Base-by-base conservation (phyloP, 2,329 filamentous ascomycete genomes). In the Monilinia vaccinii-corymbosi region DNA sequence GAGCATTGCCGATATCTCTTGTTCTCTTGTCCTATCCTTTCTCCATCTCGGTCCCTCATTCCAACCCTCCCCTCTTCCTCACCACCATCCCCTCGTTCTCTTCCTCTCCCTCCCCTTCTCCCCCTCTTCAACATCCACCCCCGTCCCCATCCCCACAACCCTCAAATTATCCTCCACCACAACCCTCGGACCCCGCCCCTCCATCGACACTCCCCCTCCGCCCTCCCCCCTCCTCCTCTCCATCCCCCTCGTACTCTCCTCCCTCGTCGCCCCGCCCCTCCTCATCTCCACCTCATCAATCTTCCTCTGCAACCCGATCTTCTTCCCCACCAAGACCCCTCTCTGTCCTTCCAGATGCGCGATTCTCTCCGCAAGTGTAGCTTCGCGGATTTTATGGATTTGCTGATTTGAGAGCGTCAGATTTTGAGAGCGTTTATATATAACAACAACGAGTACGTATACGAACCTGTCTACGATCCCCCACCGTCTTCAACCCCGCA, bases 281-380 rank as follows among this genome's bases (percentile, higher is more conserved):
- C 75, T 76, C 28, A 71, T 71, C 47, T 79, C 74, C 52, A 81
- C 55, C 61, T 79, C 75, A n/a, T 72, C 73, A 57, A 86, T 78
- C 69, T 86, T 85, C 64, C 72, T 76, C 69, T 85, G 79, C 56
- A 86, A 68, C 52, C 78, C 78, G 8, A 74, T 73, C 69, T 75
- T 81, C 68, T 81, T 81, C 8, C 71, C 68, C 2, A 79, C 69
- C 16, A 86, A 71, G 38, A 76, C 75, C n/a, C 75, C 73, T 48
- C 79, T 77, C 56, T 76, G 74, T 50, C 71, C 69, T 64, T 82
- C 77, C 23, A 86, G 75, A 52, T 78, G 75, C n/a, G 75, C 73
- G 28, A 85, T 80, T 66, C 76, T 77, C 57, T 85, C 81, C 47
- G 79, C 76, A 0, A 79, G 74, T 0, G 78, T 76, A 7, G 78